Conservation (phyloP, 306 rosid species). For the Vigna trinervia region DNA sequence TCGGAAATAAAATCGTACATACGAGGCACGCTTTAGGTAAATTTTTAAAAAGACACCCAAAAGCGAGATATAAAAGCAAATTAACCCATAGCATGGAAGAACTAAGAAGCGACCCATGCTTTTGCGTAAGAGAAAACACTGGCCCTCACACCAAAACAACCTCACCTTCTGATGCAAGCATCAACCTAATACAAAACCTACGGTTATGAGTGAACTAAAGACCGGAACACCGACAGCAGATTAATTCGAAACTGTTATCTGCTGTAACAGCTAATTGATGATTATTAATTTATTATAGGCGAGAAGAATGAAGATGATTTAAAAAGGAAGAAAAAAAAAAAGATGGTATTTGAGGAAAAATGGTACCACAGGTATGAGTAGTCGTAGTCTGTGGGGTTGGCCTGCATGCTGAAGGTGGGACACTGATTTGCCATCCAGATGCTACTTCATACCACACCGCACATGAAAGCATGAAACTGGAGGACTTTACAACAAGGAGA, state of each 20-base stretch:
- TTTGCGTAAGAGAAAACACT: not conserved
- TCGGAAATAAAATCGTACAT: too few relatives aligned
- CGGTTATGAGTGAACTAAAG: not conserved
- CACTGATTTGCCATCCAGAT: slow-evolving; percentile 17
- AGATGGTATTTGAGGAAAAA: slow-evolving; percentile 4
- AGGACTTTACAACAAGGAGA: slow-evolving; percentile 48
- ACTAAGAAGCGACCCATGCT: not conserved
- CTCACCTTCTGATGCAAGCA: not conserved
- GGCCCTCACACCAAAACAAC: not conserved
- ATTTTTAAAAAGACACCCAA: too few relatives aligned
- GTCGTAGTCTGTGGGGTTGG: slow-evolving; percentile 49
- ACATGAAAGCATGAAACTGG: slow-evolving; percentile 8
- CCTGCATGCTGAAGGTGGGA: slow-evolving; percentile 42
- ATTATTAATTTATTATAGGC: slow-evolving; percentile 38
- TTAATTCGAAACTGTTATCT: slow-evolving; percentile 40
- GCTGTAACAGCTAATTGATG: slow-evolving; percentile 65
- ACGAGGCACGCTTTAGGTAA: too few relatives aligned
- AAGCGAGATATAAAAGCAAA: too few relatives aligned
- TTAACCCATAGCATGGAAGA: too few relatives aligned
- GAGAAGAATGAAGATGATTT: slow-evolving; percentile 30
- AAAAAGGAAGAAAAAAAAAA: slow-evolving; percentile 4
- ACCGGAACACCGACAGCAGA: not conserved
- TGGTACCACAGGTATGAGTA: slow-evolving; percentile 33
- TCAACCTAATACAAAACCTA: not conserved
- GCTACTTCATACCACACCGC: slow-evolving; percentile 39